Evolutionary conservation across 805 yeast species (phyloP).

Genomic region (Candida argentea): DNA sequence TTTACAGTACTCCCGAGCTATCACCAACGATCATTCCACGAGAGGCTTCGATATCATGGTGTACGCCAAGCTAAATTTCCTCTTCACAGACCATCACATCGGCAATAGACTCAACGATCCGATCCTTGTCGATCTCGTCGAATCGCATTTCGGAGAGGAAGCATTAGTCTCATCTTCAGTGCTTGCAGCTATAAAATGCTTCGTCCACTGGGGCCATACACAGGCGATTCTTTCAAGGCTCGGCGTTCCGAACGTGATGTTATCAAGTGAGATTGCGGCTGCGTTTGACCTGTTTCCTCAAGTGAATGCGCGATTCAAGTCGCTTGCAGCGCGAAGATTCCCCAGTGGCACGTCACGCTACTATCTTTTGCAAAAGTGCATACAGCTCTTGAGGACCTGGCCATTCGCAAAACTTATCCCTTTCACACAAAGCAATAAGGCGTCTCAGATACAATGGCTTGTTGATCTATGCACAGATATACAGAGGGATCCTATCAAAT

Average conservation of each 20-base stretch:
- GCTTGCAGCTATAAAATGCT: slow-evolving; percentile 38
- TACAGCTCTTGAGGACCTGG: slow-evolving; percentile 26
- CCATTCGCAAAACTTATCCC: slow-evolving; percentile 30
- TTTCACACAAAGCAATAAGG: slow-evolving; percentile 14
- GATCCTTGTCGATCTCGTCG: slow-evolving; percentile 29
- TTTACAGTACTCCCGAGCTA: slow-evolving; percentile 18
- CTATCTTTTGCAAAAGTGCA: slow-evolving; percentile 29
- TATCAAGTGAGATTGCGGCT: slow-evolving; percentile 17
- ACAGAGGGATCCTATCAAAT: slow-evolving; percentile 37
- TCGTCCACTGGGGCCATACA: slow-evolving; percentile 47
- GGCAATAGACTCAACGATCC: slow-evolving; percentile 40
- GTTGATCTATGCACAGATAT: slow-evolving; percentile 34
- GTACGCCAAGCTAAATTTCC: slow-evolving; percentile 40
- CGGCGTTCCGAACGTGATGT: slow-evolving; percentile 26
- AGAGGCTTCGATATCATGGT: slow-evolving; percentile 34
- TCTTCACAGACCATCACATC: slow-evolving; percentile 47
- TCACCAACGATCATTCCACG: slow-evolving; percentile 24
- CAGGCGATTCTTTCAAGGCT: slow-evolving; percentile 36
- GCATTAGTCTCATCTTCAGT: slow-evolving; percentile 31
- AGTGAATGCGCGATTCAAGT: slow-evolving; percentile 29
- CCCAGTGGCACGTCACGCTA: slow-evolving; percentile 47
- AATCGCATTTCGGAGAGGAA: slow-evolving; percentile 29
- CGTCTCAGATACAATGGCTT: slow-evolving; percentile 22
- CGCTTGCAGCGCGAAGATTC: slow-evolving; percentile 32
- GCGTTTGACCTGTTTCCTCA: slow-evolving; percentile 32